These are phyloP conservation scores for Magnusiomyces ingens DNA, from an alignment of 1,139 yeast genomes.

Conservation along the genomic window DNA sequence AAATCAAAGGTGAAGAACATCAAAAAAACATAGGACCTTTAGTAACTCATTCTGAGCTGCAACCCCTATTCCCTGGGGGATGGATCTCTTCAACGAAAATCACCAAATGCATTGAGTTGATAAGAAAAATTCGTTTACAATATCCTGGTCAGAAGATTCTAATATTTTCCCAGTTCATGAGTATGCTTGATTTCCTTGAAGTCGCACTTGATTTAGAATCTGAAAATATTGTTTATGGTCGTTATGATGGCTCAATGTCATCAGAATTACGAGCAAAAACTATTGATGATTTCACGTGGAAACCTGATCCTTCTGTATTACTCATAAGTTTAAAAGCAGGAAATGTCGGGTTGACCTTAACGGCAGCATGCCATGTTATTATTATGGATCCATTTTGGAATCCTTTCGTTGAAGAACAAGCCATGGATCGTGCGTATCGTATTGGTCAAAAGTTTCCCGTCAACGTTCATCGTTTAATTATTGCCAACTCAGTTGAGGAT, in stretches of 20 bases:
- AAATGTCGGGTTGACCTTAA: constrained; percentile 83
- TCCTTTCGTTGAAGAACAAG: constrained; percentile 93
- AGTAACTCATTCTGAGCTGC: constrained; percentile 17
- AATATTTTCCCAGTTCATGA: constrained; percentile 79
- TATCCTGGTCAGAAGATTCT: constrained; percentile 58
- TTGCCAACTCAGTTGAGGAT: constrained; percentile 70
- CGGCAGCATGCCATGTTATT: constrained; percentile 88
- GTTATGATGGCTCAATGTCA: constrained; percentile 80
- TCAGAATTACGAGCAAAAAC: constrained; percentile 56
- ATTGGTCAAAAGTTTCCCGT: constrained; percentile 82
- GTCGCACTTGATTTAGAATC: constrained; percentile 45
- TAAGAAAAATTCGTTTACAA: constrained; percentile 38
- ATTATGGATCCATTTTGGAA: constrained; percentile 95
- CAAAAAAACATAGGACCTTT: not conserved
- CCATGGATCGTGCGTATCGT: constrained; percentile 91
- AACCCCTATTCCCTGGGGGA: constrained; percentile 27
- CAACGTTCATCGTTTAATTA: constrained; percentile 61
- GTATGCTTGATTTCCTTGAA: constrained; percentile 64
- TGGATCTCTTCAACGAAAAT: constrained; percentile 41
- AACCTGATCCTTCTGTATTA: constrained; percentile 46
- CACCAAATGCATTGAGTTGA: constrained; percentile 41
- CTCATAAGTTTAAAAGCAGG: constrained; percentile 84
- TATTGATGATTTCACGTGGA: constrained; percentile 58
- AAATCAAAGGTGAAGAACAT: not conserved
- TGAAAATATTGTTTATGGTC: constrained; percentile 36